These are phyloP conservation scores for Neurospora tetraspora DNA, from an alignment of 495 filamentous ascomycete genomes.

Conservation along the genomic window DNA sequence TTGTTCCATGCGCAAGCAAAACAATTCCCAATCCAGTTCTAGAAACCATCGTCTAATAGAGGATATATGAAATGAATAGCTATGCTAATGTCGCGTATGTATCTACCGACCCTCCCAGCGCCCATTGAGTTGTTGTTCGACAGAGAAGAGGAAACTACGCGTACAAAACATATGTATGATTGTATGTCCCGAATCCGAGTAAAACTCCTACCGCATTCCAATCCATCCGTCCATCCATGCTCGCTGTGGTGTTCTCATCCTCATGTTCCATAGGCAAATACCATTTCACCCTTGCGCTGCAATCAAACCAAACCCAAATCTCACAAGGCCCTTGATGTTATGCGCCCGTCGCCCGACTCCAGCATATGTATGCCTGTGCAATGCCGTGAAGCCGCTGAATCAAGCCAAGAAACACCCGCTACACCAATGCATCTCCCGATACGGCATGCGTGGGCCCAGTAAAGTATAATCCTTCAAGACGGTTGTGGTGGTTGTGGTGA, in stretches of 20 bases:
- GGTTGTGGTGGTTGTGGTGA: neutral
- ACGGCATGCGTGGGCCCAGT: neutral
- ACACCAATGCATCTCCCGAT: neutral
- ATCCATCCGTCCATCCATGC: neutral
- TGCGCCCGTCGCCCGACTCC: neutral
- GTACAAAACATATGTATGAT: neutral
- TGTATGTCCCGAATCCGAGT: neutral
- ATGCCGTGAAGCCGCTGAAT: neutral
- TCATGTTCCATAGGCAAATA: neutral
- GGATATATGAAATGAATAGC: neutral
- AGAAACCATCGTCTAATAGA: neutral
- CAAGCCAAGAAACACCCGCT: neutral
- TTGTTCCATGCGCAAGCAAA: too few relatives aligned
- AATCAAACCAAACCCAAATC: neutral
- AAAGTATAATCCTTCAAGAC: neutral
- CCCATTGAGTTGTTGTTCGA: neutral
- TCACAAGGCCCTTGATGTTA: neutral
- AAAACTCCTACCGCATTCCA: neutral
- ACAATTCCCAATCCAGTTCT: too few relatives aligned
- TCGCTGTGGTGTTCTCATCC: neutral
- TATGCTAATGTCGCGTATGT: neutral
- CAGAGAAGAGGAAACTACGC: neutral
- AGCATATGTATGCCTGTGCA: neutral
- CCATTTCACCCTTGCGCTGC: neutral
- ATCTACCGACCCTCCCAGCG: neutral